Evolutionary conservation across 1,284 basidiomycete genomes (phyloP).

Genomic region (Tilletia walkeri): DNA sequence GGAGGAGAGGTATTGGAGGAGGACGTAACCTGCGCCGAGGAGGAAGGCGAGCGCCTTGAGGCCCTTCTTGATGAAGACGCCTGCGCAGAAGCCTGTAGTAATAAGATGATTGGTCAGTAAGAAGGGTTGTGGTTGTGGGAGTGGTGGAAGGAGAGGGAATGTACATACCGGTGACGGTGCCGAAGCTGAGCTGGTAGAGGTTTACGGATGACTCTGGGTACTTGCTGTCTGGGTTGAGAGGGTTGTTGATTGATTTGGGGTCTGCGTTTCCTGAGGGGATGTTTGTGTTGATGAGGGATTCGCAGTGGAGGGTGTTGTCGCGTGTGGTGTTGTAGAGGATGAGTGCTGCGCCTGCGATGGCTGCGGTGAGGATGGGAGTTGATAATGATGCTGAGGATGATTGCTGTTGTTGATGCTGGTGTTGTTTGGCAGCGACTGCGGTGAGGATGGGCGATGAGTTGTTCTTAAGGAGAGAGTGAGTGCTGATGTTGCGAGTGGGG

Average conservation of each 20-base stretch:
- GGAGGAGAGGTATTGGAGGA: conserved; percentile 50
- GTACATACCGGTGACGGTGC: conserved; percentile 65
- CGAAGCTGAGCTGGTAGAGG: conserved; percentile 80
- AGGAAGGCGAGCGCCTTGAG: conserved; percentile 77
- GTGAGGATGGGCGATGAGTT: background rate
- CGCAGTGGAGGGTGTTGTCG: background rate
- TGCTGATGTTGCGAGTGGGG: no score
- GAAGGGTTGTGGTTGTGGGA: no score
- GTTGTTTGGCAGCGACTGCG: background rate
- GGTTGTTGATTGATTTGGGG: conserved; percentile 3
- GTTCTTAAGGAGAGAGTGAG: no score
- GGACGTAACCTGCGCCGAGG: conserved; percentile 63
- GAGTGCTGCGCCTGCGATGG: background rate
- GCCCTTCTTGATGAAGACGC: conserved; percentile 92
- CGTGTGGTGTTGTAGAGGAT: background rate
- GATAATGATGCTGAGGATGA: background rate
- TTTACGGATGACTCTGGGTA: conserved; percentile 69
- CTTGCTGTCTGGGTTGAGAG: conserved; percentile 11
- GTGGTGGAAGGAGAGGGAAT: background rate
- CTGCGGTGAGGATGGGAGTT: background rate
- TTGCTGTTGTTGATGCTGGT: background rate
- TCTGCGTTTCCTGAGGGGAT: background rate
- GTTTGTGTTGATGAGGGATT: background rate
- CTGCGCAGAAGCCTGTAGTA: conserved; percentile 74
- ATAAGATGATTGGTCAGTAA: background rate